Evolutionary conservation across 208 protist species (phyloP), one percentile per base, ranked within the genome.

Genomic region (Borovskyia barvae): DNA sequence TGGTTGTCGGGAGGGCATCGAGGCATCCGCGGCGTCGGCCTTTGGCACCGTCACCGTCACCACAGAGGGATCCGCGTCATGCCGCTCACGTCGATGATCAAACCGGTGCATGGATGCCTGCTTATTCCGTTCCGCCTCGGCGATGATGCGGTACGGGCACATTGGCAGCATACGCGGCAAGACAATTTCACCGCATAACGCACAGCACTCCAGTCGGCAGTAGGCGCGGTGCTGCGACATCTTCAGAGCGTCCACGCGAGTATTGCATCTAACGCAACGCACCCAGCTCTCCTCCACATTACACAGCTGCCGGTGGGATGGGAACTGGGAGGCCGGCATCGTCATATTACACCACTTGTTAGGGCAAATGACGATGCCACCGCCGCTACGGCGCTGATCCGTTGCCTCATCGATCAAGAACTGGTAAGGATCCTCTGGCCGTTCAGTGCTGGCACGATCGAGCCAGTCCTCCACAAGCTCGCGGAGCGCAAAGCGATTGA

Each of bases 321-420:
- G 50, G 71, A 80, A 87, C 40, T 65, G 46, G 0, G 69, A 53
- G 14, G 66, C 75, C 0, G 75, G 82, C 70, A 93, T 85, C 24
- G 77, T 75, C 73, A 84, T 82, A 42, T 76, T 73, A 51, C 86
- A 93, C 86, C 86, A 93, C 17, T 50, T 48, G 64, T 93, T 93
- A 15, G 70, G 64, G 51, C 86, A 93, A 17, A 75, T 90, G 26
- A 90, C 80, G 48, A 93, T 66, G 49, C 82, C 86, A n/a, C 74
- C 65, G 15, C 72, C 77, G 59, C 64, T 66, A 41, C 55, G 47
- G 19, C 72, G 80, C 45, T 90, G 82, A 5, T 66, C 62, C 14
- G 35, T 43, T 6, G 82, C 82, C 37, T 75, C 76, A 11, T 76
- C 67, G n/a, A 90, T 80, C 20, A 93, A 61, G 35, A 66, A 82